Evolutionary conservation across 768 basidiomycete genomes (phyloP).

Genomic region (Serendipita indica): DNA sequence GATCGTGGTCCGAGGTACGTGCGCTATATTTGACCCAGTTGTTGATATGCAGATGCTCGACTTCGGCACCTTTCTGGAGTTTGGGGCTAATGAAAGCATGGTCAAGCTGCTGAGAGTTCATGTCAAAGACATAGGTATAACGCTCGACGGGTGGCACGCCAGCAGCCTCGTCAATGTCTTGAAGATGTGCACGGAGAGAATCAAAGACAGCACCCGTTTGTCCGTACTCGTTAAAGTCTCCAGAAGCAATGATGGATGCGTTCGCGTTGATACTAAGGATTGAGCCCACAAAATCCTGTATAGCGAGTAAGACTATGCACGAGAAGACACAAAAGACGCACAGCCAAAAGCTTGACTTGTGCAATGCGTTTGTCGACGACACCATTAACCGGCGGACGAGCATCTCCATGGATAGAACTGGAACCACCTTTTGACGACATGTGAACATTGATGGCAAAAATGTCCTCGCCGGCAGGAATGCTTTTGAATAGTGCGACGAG

Average conservation of each 20-base stretch:
- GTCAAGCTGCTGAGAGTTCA: constrained; percentile 44
- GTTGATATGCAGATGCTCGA: constrained; percentile 48
- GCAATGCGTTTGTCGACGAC: constrained; percentile 32
- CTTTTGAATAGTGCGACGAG: constrained; percentile 44
- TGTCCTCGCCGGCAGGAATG: constrained; percentile 24
- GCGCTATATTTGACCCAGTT: constrained; percentile 34
- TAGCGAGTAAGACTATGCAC: neutral
- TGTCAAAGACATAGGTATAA: constrained; percentile 47
- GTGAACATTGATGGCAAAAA: constrained; percentile 49
- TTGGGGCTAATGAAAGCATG: constrained; percentile 39
- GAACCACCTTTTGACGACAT: constrained; percentile 43
- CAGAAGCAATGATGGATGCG: constrained; percentile 39
- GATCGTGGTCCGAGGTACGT: constrained; percentile 46
- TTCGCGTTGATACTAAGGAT: constrained; percentile 29
- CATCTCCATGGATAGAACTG: constrained; percentile 39
- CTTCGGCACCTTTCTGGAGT: constrained; percentile 26
- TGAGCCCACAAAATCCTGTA: constrained; percentile 34
- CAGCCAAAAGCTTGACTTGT: constrained; percentile 38
- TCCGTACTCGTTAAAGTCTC: constrained; percentile 48
- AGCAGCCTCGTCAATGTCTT: constrained; percentile 39
- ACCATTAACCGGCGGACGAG: constrained; percentile 43
- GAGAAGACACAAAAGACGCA: constrained; percentile 20
- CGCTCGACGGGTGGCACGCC: constrained; percentile 34
- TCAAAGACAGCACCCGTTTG: constrained; percentile 39
- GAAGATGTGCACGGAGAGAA: constrained; percentile 28